These are phyloP conservation scores for Phalaenopsis equestris DNA, from an alignment of 106 monocot genomes.

Conservation along the genomic window DNA sequence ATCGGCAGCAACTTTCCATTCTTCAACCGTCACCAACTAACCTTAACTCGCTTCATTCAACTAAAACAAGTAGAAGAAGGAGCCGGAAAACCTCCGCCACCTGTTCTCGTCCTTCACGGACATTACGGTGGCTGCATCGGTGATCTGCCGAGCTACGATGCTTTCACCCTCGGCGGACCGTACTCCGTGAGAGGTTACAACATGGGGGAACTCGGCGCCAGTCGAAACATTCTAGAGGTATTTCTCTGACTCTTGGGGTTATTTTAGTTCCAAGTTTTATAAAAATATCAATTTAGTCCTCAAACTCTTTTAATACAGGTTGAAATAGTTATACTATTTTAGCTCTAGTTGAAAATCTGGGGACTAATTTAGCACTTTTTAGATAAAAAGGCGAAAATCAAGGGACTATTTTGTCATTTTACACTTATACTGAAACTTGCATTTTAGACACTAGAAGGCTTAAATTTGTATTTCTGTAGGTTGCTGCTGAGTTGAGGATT, in stretches of 20 bases:
- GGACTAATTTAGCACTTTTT: too few relatives aligned
- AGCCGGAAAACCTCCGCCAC: conserved; percentile 71
- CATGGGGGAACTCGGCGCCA: conserved; percentile 94
- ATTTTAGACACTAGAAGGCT: not conserved
- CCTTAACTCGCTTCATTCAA: conserved; percentile 67
- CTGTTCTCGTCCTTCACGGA: conserved; percentile 80
- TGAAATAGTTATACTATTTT: too few relatives aligned
- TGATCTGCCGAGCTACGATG: conserved; percentile 92
- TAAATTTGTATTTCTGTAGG: conserved; percentile 1
- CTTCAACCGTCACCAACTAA: conserved; percentile 95
- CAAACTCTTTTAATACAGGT: too few relatives aligned
- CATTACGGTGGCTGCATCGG: conserved; percentile 97
- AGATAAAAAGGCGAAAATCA: too few relatives aligned
- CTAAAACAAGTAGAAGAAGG: conserved; percentile 81
- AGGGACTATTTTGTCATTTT: too few relatives aligned
- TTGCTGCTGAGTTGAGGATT: conserved; percentile 75
- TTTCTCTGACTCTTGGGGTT: not conserved
- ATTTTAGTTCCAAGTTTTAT: too few relatives aligned
- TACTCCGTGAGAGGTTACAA: conserved; percentile 94
- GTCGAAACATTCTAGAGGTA: conserved; percentile 90
- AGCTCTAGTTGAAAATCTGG: too few relatives aligned
- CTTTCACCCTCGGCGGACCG: conserved; percentile 95
- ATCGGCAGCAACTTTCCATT: conserved; percentile 86
- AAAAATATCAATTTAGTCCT: too few relatives aligned
- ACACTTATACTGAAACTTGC: too few relatives aligned